A percentile compares a stretch with the other conserved stretches of the same genome.
Conservation (phyloP, 768 basidiomycete genomes). For the Kwoniella dendrophila region DNA sequence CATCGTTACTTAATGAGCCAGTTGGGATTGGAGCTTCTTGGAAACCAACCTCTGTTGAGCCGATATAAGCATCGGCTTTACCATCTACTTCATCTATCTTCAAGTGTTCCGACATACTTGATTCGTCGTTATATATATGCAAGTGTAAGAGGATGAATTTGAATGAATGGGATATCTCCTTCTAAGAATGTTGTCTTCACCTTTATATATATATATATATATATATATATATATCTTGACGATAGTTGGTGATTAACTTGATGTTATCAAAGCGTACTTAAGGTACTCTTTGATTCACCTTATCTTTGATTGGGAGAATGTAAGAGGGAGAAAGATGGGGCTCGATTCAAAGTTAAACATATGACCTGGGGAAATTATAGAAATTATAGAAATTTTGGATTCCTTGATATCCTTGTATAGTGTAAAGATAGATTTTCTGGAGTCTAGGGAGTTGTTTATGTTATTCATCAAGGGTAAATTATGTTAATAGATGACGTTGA, state of each 20-base stretch:
- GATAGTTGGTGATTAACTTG: neutral
- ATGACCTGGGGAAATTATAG: neutral
- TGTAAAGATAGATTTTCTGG: neutral
- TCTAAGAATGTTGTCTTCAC: neutral
- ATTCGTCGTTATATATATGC: neutral
- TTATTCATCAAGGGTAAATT: neutral
- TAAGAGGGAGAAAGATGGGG: neutral
- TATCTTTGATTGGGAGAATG: neutral
- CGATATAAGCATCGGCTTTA: constrained; percentile 10
- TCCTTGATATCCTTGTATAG: neutral
- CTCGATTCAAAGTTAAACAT: neutral
- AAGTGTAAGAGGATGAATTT: neutral
- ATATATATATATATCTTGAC: neutral
- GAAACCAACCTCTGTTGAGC: neutral
- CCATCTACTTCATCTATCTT: constrained; percentile 7
- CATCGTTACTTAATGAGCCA: neutral
- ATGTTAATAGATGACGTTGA: neutral
- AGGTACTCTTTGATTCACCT: neutral
- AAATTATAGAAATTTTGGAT: neutral
- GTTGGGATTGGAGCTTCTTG: neutral
- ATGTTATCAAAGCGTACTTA: neutral
- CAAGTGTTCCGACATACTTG: neutral
- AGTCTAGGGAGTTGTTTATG: constrained; percentile 4
- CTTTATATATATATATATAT: neutral
- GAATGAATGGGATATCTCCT: no score